Percentiles rank a stretch among this genome's conserved stretches.
phyloP scores from a whole-genome alignment of 2,329 filamentous ascomycete species.

The Diaporthe helianthi region DNA sequence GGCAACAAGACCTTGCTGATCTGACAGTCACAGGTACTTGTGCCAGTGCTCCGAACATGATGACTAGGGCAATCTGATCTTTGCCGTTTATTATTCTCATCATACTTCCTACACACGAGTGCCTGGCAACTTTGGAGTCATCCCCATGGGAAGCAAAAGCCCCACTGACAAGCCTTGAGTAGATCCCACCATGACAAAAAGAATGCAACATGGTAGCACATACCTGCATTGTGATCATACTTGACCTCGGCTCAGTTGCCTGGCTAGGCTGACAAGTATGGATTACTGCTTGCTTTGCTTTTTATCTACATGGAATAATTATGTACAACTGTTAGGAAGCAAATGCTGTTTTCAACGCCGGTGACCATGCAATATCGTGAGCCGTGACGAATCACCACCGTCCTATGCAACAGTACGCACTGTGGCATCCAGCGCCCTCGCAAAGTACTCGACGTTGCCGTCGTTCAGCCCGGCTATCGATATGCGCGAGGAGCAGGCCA shows the following conservation, averaged over 20 bases:
- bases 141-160: background rate
- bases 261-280: background rate
- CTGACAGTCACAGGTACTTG: background rate
- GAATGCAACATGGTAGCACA: no score
- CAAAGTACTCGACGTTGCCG: slow-evolving; percentile 44
- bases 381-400: background rate
- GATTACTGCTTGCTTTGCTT: background rate
- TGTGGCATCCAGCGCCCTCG: slow-evolving; percentile 37
- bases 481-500: slow-evolving; percentile 48
- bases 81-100: no score
- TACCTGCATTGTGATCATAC: no score
- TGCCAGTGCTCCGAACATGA: background rate
- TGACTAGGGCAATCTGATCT: background rate
- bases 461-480: slow-evolving; percentile 50
- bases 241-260: background rate
- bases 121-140: no score
- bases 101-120: no score
- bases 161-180: no score
- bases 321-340: slow-evolving; percentile 1
- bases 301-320: slow-evolving; percentile 2
- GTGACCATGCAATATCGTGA: background rate
- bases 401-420: slow-evolving; percentile 20
- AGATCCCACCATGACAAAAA: no score
- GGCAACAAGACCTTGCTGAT: background rate
- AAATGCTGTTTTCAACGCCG: slow-evolving; percentile 5